phyloP scores from a whole-genome alignment of 371 early-diverging fungal species.

The Mucor circinelloides region DNA sequence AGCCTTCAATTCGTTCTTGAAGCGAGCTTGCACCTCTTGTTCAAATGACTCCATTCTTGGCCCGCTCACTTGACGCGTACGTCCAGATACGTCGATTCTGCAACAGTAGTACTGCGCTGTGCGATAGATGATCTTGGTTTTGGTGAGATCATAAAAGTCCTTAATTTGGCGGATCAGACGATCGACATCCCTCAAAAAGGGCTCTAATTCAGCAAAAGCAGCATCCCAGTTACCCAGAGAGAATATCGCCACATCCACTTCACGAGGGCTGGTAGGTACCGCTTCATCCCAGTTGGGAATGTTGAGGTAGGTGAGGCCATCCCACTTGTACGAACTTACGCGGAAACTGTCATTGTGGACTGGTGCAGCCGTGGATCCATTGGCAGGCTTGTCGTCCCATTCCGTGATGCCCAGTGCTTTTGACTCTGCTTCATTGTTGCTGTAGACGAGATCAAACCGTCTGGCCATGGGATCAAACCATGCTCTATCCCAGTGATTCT shows the following conservation, averaged over 20 bases:
- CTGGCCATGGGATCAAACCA: constrained; percentile 39
- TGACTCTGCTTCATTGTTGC: constrained; percentile 9
- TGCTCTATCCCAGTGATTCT: constrained; percentile 34
- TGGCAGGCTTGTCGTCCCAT: constrained; percentile 18
- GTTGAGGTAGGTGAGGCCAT: constrained; percentile 53
- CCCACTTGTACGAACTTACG: constrained; percentile 50
- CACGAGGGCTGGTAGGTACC: constrained; percentile 18
- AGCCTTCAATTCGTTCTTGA: constrained; percentile 31
- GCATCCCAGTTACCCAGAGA: constrained; percentile 61
- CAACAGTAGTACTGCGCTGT: constrained; percentile 61
- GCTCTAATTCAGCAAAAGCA: constrained; percentile 39
- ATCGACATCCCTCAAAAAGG: constrained; percentile 33
- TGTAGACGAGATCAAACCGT: constrained; percentile 20
- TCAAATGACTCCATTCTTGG: constrained; percentile 46
- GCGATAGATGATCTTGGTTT: constrained; percentile 47
- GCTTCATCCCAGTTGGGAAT: constrained; percentile 36
- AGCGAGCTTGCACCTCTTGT: constrained; percentile 22
- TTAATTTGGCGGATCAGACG: constrained; percentile 30
- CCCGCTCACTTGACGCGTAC: constrained; percentile 41
- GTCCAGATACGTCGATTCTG: constrained; percentile 39
- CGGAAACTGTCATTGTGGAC: constrained; percentile 9
- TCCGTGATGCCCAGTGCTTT: constrained; percentile 14
- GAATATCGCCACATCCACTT: constrained; percentile 32
- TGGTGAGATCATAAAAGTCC: constrained; percentile 25
- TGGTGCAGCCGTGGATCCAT: background rate